Evolutionary conservation across 306 rosid species (phyloP), one percentile per base, ranked within the genome.

Genomic region (Dryas drummondii): DNA sequence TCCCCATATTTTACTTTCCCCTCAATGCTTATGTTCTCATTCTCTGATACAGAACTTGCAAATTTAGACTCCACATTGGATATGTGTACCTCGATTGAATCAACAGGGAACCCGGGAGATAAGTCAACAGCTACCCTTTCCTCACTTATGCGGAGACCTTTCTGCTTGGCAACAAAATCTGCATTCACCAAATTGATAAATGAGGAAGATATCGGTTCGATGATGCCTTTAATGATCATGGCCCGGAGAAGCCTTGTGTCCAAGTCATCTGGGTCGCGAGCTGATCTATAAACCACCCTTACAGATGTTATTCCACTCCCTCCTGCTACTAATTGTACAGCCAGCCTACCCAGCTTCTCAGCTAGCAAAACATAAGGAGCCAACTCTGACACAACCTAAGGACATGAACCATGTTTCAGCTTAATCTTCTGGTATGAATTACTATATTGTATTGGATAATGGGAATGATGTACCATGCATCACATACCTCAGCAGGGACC

Each of bases 181-280:
- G 97, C 98, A 67, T 94, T 94, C 9, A 94, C 98, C 4, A 94
- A 85, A 75, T 94, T 94, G 44, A 94, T 74, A 72, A 87, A 84
- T 22, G 94, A 81, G 72, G 87, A 19, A 2, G 98, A 94, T 17
- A 90, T 88, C 2, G 98, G 96, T 27, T 93, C 98, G 1, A 94
- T 84, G 45, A 94, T 80, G 69, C 98, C 98, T 46, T 94, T 94
- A 2, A 84, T 94, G 86, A 94, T 85, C 98, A 90, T 91, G 65
- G 98, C 98, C 62, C 98, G 81, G 16, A 94, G 86, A 65, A 94
- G 96, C 52, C 98, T 90, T 0, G 98, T 91, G 89, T 94, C 98
- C 16, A 94, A 44, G 78, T 87, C 93, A 77, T 91, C 96, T 0
- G 94, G 89, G 32, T 79, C 87, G 14, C 98, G 58, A 1, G 93